Evolutionary conservation across 306 rosid species (phyloP).

Genomic region (Lagenaria siceraria): DNA sequence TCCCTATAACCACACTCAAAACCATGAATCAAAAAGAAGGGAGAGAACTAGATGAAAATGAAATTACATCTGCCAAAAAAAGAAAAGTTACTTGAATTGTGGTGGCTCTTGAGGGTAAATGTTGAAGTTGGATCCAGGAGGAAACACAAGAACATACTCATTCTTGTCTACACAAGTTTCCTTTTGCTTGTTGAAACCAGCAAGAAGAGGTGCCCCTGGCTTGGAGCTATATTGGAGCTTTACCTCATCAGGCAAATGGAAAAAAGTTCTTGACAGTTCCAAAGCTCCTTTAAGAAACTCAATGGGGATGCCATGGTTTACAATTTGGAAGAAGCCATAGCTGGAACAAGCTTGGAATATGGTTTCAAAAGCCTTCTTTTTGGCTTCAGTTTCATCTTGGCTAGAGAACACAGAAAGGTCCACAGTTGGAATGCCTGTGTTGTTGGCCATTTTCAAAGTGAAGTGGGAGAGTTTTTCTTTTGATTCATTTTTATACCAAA

Average conservation of each 20-base stretch:
- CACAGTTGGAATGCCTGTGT: slow-evolving; percentile 20
- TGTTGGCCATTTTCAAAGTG: slow-evolving; percentile 10
- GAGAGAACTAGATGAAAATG: not conserved
- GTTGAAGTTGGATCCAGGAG: slow-evolving; percentile 27
- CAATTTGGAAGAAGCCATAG: slow-evolving; percentile 43
- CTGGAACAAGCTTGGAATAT: slow-evolving; percentile 31
- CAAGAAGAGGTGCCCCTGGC: slow-evolving; percentile 23
- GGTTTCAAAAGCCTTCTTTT: slow-evolving; percentile 10
- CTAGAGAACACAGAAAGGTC: slow-evolving; percentile 26
- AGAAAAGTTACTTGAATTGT: slow-evolving; percentile 10
- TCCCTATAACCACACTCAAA: slow-evolving; percentile 16
- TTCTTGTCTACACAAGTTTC: slow-evolving; percentile 20
- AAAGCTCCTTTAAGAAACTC: slow-evolving; percentile 21
- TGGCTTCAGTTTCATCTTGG: slow-evolving; percentile 16
- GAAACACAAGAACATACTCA: slow-evolving; percentile 22
- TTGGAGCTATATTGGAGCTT: slow-evolving; percentile 23
- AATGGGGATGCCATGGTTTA: slow-evolving; percentile 29
- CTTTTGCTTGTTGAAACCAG: slow-evolving; percentile 27
- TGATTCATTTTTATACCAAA: not conserved
- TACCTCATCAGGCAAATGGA: slow-evolving; percentile 25
- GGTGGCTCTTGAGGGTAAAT: slow-evolving; percentile 36
- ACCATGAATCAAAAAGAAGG: not conserved
- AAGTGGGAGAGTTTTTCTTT: not conserved
- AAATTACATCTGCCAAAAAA: no score
- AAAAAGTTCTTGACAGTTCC: slow-evolving; percentile 22